Evolutionary conservation across 768 basidiomycete species (phyloP).

Genomic region (Pleurotus ostreatus): DNA sequence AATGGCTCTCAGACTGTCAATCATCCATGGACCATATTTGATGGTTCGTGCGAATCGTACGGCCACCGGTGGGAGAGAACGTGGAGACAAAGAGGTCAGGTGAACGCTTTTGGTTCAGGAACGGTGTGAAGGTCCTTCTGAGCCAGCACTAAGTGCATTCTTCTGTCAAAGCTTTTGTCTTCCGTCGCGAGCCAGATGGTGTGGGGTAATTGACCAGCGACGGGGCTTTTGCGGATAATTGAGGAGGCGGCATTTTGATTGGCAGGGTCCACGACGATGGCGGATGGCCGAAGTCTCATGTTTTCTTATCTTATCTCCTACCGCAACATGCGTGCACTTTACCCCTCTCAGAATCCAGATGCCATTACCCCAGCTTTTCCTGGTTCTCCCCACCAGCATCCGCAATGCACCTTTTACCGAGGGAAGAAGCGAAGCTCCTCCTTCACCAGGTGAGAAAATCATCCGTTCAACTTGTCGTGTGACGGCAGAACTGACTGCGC

Average conservation of each 20-base stretch:
- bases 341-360: neutral
- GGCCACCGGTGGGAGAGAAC: too few species aligned
- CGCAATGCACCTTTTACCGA: constrained; percentile 66
- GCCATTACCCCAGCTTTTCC: neutral
- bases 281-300: too few species aligned
- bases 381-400: neutral
- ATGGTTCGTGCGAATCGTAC: too few species aligned
- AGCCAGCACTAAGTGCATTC: too few species aligned
- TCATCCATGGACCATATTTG: too few species aligned
- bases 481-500: neutral
- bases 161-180: too few species aligned
- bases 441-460: constrained; percentile 55
- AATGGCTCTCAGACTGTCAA: too few species aligned
- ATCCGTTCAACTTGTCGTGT: neutral
- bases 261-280: neutral
- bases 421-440: constrained; percentile 72
- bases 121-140: too few species aligned
- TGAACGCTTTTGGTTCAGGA: too few species aligned
- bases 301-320: constrained; percentile 5
- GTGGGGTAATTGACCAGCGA: neutral
- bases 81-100: too few species aligned
- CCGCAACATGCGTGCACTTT: neutral
- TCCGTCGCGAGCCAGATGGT: neutral
- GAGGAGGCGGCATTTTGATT: too few species aligned
- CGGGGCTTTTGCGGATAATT: neutral